phyloP scores from a whole-genome alignment of 2,329 filamentous ascomycete genomes.

The Aspergillus viridinutans region DNA sequence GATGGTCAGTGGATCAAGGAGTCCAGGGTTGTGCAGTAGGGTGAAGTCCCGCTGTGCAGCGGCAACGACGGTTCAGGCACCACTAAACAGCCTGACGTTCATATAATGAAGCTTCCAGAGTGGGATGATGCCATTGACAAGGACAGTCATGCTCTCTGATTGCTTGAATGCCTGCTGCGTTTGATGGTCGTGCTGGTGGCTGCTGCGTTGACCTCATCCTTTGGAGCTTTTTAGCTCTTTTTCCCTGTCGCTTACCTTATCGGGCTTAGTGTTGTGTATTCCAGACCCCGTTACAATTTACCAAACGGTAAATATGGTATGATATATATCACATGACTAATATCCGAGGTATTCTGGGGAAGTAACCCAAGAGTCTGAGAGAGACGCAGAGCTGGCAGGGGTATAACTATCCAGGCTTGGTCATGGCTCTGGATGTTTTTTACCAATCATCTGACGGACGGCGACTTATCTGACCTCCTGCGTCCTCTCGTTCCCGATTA shows the following conservation, averaged over 20 bases:
- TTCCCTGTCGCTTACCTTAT: not conserved
- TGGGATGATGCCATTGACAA: not conserved
- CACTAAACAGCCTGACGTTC: not conserved
- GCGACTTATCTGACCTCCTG: not conserved
- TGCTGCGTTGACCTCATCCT: slow-evolving; percentile 21
- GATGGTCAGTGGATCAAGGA: not conserved
- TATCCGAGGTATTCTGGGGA: slow-evolving; percentile 28
- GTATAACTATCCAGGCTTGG: not conserved
- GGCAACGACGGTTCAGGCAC: not conserved
- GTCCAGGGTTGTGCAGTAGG: slow-evolving; percentile 5
- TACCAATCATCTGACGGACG: slow-evolving; percentile 2
- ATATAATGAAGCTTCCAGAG: not conserved
- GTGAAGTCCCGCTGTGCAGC: slow-evolving; percentile 13
- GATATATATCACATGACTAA: slow-evolving; percentile 14
- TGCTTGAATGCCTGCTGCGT: not conserved
- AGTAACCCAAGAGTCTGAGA: not conserved
- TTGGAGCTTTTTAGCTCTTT: not conserved
- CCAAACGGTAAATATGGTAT: not conserved
- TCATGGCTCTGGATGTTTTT: slow-evolving; percentile 1
- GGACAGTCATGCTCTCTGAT: not conserved
- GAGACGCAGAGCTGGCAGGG: slow-evolving; percentile 15
- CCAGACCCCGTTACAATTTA: not conserved
- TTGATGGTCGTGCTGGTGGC: not conserved
- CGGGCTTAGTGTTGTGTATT: not conserved
- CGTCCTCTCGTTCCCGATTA: slow-evolving; percentile 1